Evolutionary conservation across 345 rosid genomes (phyloP), one percentile per base, ranked within the genome.

Genomic region (Syzygium aromaticum): DNA sequence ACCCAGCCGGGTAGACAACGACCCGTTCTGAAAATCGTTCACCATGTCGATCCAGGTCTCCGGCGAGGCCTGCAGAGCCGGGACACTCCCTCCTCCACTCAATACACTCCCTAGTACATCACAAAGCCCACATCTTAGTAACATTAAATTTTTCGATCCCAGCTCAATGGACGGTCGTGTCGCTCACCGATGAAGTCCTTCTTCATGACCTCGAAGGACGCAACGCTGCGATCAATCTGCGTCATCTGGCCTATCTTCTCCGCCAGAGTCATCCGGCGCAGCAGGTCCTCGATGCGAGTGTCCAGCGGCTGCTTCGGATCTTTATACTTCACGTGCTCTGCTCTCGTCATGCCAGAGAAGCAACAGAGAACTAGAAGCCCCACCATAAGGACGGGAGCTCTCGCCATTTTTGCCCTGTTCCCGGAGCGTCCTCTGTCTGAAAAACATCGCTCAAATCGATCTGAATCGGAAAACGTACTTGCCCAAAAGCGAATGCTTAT

Each of bases 51-150:
- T 63, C 92, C 98, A 95, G 54, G 89, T 56, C 77, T 93, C 57
- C 33, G 93, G 88, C 13, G 93, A 89, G 40, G 98, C 98, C 22
- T 87, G 84, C 52, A 30, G 49, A 8, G 84, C 87, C 17, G 95
- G 98, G 80, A 90, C 92, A 89, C 95, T 93, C 51, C 96, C 95
- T 89, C 95, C 95, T 25, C 94, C 98, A 86, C 96, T 95, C 90
- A 96, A 87, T 8, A 93, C 22, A 64, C 98, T 96, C 84, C 96
- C 95, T 93, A 89, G 43, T 8, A 23, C 83, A 43, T 43, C 85
- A 77, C 38, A 5, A 14, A 73, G 0, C 82, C 82, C 49, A 19
- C 23, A 0, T 3, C 49, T 73, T 19, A 73, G 82, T 38, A 73
- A 43, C 9, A 14, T 13, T 19, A 38, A 33, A 38, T 38, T 22